Evolutionary conservation across 129 eudicot species (phyloP).

Genomic region (Pulicaria dysenterica): DNA sequence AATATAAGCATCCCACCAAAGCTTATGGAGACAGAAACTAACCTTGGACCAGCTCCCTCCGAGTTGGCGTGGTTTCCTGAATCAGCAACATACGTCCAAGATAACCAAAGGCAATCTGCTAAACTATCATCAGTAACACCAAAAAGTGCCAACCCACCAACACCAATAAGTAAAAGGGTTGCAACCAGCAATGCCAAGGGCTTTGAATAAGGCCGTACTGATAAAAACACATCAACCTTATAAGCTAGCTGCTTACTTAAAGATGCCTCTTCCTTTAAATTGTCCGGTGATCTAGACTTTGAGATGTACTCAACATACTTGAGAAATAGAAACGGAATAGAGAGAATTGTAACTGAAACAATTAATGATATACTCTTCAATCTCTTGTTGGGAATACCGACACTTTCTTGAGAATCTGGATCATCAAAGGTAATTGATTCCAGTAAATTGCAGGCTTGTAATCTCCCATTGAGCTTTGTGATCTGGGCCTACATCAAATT

Average conservation of each 20-base stretch:
- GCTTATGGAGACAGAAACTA: slow-evolving; percentile 75
- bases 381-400: slow-evolving; percentile 39
- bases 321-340: slow-evolving; percentile 63
- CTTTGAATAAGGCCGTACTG: slow-evolving; percentile 78
- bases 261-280: slow-evolving; percentile 62
- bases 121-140: slow-evolving; percentile 81
- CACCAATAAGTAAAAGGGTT: slow-evolving; percentile 64
- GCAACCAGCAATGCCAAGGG: slow-evolving; percentile 81
- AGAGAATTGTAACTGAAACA: slow-evolving; percentile 57
- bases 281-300: slow-evolving; percentile 51
- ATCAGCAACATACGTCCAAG: slow-evolving; percentile 83
- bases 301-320: slow-evolving; percentile 72
- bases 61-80: slow-evolving; percentile 82
- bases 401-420: slow-evolving; percentile 29
- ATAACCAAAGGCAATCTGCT: slow-evolving; percentile 83
- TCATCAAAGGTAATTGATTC: slow-evolving; percentile 41
- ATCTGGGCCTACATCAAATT: slow-evolving; percentile 49
- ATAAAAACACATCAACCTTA: slow-evolving; percentile 69
- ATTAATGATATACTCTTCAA: slow-evolving; percentile 59
- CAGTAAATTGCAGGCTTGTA: slow-evolving; percentile 48
- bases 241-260: slow-evolving; percentile 78
- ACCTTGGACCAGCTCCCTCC: slow-evolving; percentile 73
- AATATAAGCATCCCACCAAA: slow-evolving; percentile 96
- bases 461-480: slow-evolving; percentile 51
- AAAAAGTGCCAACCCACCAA: slow-evolving; percentile 83